These are phyloP conservation scores for Mycena vulgaris DNA, from an alignment of 768 basidiomycete species.

Conservation along the genomic window DNA sequence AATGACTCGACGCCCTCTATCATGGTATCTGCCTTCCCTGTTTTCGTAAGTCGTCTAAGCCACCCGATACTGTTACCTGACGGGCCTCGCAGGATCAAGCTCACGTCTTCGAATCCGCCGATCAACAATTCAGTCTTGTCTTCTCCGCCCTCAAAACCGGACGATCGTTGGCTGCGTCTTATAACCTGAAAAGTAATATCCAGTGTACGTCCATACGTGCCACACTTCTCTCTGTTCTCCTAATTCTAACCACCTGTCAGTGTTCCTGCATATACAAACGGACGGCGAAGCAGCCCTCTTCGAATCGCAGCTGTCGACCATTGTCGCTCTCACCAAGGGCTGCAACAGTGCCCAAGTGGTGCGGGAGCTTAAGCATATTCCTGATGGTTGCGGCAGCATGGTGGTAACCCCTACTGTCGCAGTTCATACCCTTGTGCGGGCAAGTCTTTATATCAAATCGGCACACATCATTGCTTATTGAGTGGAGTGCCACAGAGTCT, in stretches of 20 bases:
- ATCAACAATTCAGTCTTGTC: slow-evolving; percentile 88
- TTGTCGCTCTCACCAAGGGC: slow-evolving; percentile 88
- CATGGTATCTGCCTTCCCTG: slow-evolving; percentile 91
- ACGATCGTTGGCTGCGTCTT: slow-evolving; percentile 90
- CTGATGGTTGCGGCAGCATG: slow-evolving; percentile 88
- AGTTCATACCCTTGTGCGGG: slow-evolving; percentile 89
- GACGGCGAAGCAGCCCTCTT: slow-evolving; percentile 78
- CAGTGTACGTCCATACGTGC: slow-evolving; percentile 82
- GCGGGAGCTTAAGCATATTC: slow-evolving; percentile 74
- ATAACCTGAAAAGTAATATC: slow-evolving; percentile 89
- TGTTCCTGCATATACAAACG: slow-evolving; percentile 82
- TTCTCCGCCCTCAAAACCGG: slow-evolving; percentile 84
- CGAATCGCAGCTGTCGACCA: slow-evolving; percentile 78
- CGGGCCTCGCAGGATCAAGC: slow-evolving; percentile 63
- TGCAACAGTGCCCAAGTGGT: slow-evolving; percentile 83
- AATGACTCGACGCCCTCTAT: slow-evolving; percentile 89
- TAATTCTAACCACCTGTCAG: slow-evolving; percentile 56
- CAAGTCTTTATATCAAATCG: slow-evolving; percentile 53
- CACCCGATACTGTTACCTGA: not conserved
- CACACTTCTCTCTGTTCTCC: slow-evolving; percentile 9
- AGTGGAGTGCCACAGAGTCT: too few relatives aligned
- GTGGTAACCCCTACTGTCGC: slow-evolving; percentile 83
- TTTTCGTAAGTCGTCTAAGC: slow-evolving; percentile 67
- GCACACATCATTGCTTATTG: slow-evolving; percentile 67
- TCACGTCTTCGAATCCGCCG: slow-evolving; percentile 79